A percentile compares a stretch with the other conserved stretches of the same genome.
Evolutionary conservation across 208 protist species (phyloP).

Genomic region (Spongospora subterranea): DNA sequence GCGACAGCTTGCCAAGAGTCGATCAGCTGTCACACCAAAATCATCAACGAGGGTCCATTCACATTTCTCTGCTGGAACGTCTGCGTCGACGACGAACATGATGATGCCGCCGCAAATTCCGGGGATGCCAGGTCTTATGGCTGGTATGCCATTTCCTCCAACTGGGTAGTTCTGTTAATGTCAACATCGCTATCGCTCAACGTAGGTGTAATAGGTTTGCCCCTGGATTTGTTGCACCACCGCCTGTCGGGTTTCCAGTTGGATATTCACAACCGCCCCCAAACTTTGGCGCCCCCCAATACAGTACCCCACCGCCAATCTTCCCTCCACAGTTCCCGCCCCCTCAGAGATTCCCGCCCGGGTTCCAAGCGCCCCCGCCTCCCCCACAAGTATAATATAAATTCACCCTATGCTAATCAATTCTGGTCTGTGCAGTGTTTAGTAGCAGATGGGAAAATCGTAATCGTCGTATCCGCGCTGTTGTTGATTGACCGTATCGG

Average conservation of each 20-base stretch:
- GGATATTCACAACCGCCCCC: not conserved
- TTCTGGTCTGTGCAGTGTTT: no score
- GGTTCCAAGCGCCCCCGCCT: not conserved
- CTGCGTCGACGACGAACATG: not conserved
- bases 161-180: not conserved
- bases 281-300: not conserved
- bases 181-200: not conserved
- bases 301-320: not conserved
- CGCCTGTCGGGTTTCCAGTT: not conserved
- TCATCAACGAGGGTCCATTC: constrained; percentile 10
- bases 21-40: not conserved
- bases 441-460: no score
- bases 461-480: no score
- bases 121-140: no score
- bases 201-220: not conserved
- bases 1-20: constrained; percentile 71
- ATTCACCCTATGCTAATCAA: no score
- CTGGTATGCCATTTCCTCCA: no score
- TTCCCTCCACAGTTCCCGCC: not conserved
- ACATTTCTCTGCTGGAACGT: constrained; percentile 22
- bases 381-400: not conserved
- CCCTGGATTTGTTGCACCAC: no score
- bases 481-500: no score
- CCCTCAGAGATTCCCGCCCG: not conserved
- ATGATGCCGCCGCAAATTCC: not conserved